Evolutionary conservation across 2,329 filamentous ascomycete species (phyloP).

Genomic region (Scedosporium dehoogii): DNA sequence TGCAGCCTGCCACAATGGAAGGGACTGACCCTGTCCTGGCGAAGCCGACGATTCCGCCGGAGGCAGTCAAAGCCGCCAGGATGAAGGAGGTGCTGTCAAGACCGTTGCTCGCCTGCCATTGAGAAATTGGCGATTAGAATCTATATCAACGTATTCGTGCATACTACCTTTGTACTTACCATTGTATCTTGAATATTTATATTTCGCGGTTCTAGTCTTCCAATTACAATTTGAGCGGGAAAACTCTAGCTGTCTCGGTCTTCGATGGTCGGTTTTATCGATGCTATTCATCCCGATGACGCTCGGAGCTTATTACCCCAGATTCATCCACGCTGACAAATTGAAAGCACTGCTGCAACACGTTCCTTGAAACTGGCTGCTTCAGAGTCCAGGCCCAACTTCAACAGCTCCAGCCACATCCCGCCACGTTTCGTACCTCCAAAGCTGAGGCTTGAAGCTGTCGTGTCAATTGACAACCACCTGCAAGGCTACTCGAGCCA

Average conservation of each 20-base stretch:
- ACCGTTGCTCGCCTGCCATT: background rate
- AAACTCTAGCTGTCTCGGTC: background rate
- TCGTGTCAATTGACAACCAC: conserved; percentile 20
- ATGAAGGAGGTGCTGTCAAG: conserved; percentile 56
- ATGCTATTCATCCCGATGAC: too few species aligned
- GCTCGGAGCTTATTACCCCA: too few species aligned
- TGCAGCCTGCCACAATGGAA: conserved; percentile 73
- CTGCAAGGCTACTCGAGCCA: conserved; percentile 11
- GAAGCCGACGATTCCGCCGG: conserved; percentile 82
- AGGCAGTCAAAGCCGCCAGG: conserved; percentile 72
- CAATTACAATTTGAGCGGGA: background rate
- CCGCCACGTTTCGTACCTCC: background rate
- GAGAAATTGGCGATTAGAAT: background rate
- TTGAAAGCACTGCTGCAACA: background rate
- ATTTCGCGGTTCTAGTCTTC: background rate
- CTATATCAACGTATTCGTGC: background rate
- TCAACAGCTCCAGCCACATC: conserved; percentile 9
- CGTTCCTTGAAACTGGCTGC: too few species aligned
- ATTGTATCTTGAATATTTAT: background rate
- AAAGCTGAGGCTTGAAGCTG: conserved; percentile 18
- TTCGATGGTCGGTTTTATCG: background rate
- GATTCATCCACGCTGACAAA: too few species aligned
- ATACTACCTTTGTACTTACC: too few species aligned
- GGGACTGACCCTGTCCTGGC: conserved; percentile 75
- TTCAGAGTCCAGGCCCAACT: background rate